Evolutionary conservation across 139 green algal species (phyloP).

Genomic region (Mychonastes homosphaera): DNA sequence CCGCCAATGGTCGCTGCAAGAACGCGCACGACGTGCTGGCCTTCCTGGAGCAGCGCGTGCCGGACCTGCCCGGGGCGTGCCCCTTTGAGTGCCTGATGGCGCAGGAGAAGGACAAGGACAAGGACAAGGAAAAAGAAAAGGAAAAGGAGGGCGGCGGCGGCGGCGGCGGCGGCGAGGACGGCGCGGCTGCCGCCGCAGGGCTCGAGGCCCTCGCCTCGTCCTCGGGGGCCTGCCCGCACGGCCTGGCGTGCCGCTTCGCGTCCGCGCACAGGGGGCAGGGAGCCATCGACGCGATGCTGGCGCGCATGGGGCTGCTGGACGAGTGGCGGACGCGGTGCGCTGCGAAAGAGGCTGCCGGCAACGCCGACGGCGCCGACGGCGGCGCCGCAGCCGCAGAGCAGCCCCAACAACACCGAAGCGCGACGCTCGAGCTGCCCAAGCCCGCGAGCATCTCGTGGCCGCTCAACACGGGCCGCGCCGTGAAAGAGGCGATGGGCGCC

Average conservation of each 20-base stretch:
- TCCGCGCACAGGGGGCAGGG: constrained; percentile 24
- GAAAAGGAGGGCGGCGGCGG: too few species aligned
- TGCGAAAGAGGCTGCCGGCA: too few species aligned
- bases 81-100: not conserved
- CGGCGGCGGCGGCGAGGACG: constrained; percentile 35
- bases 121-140: constrained; percentile 23
- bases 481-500: too few species aligned
- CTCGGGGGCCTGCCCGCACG: constrained; percentile 40
- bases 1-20: too few species aligned
- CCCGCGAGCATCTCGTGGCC: too few species aligned
- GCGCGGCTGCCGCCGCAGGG: constrained; percentile 54
- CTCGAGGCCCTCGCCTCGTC: constrained; percentile 59
- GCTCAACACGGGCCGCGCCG: too few species aligned
- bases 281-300: not conserved
- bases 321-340: not conserved
- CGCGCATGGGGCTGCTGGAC: constrained; percentile 9
- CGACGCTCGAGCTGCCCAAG: not conserved
- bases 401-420: not conserved
- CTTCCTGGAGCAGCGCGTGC: not conserved
- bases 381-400: too few species aligned
- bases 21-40: too few species aligned
- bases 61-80: not conserved
- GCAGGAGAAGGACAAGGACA: constrained; percentile 21
- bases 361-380: too few species aligned
- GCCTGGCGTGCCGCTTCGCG: constrained; percentile 64